Percentiles rank a stretch among this genome's conserved stretches.
These are phyloP conservation scores for Dissophora ornata DNA, from an alignment of 192 early-diverging fungal genomes.

Conservation along the genomic window DNA sequence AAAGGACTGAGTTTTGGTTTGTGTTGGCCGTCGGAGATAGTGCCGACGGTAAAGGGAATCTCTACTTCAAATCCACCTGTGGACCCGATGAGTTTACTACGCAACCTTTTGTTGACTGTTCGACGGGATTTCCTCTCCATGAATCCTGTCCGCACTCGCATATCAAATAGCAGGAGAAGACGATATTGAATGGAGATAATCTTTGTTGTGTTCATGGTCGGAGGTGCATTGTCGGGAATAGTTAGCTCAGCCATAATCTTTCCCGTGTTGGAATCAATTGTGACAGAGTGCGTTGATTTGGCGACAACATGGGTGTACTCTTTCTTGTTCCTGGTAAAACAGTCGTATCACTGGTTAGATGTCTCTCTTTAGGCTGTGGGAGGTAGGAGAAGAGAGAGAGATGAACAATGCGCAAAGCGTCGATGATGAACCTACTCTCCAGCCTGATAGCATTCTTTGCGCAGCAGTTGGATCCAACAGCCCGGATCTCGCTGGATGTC, in stretches of 20 bases:
- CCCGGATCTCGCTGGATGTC: slow-evolving; percentile 26
- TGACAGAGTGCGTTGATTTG: neutral
- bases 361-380: no score
- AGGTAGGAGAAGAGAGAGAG: no score
- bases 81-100: slow-evolving; percentile 8
- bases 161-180: slow-evolving; percentile 31
- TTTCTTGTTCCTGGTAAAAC: slow-evolving; percentile 19
- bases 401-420: no score
- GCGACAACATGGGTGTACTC: slow-evolving; percentile 33
- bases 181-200: slow-evolving; percentile 41
- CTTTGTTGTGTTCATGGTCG: slow-evolving; percentile 39
- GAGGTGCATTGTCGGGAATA: slow-evolving; percentile 14
- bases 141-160: slow-evolving; percentile 19
- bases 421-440: slow-evolving; percentile 27
- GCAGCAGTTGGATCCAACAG: slow-evolving; percentile 42
- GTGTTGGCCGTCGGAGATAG: slow-evolving; percentile 8
- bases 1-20: neutral
- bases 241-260: slow-evolving; percentile 19
- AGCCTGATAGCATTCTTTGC: slow-evolving; percentile 29
- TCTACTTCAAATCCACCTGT: slow-evolving; percentile 32
- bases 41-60: slow-evolving; percentile 28
- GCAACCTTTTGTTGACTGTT: slow-evolving; percentile 9
- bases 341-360: no score
- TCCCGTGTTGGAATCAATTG: slow-evolving; percentile 12
- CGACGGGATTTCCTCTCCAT: slow-evolving; percentile 11